Evolutionary conservation across 2,329 filamentous ascomycete species (phyloP), one percentile per base, ranked within the genome.

Genomic region (Stagonosporopsis rhizophila): DNA sequence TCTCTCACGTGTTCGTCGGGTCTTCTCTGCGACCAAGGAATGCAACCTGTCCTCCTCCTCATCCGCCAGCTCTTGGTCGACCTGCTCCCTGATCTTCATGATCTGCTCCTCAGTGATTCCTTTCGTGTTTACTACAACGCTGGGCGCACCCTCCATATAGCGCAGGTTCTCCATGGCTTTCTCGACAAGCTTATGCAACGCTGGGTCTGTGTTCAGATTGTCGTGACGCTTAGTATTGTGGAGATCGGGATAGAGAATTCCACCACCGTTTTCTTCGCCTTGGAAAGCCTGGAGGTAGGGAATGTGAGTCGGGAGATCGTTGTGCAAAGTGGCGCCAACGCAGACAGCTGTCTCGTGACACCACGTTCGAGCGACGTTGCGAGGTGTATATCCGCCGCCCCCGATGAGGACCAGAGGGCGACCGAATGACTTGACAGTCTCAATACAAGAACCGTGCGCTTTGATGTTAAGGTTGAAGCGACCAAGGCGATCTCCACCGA

Each of bases 381-480:
- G 87, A 5, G 95, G 93, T 14, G 95, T 99, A 78, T 99, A 99
- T 25, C 95, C 95, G 53, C 95, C 95, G 35, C 95, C 95, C 40
- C 95, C 95, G 56, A 98, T 91, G 51, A 99, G 86, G 45, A 99
- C 87, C 59, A 98, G 83, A 2, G 95, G 95, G 1, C 96, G 81
- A 6, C 85, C 83, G 61, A 92, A 86, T 42, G 82, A 85, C 77
- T 98, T 98, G 76, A 93, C 92, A 69, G 89, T 97, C 45, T 89
- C 87, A 56, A 97, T 91, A 75, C 95, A 99, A 62, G 89, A 89
- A 49, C 92, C 94, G 77, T 99, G 95, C 14, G 93, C 94, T 73
- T 92, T 89, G 58, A 99, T 95, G 75, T 96, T 96, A 58, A 99
- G 86, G 73, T 98, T 99, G 83, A 99, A 99, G 61, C 92, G 89